Evolutionary conservation across 176 grass and related monocot species (phyloP).

Genomic region (Cymbopogon citratus): DNA sequence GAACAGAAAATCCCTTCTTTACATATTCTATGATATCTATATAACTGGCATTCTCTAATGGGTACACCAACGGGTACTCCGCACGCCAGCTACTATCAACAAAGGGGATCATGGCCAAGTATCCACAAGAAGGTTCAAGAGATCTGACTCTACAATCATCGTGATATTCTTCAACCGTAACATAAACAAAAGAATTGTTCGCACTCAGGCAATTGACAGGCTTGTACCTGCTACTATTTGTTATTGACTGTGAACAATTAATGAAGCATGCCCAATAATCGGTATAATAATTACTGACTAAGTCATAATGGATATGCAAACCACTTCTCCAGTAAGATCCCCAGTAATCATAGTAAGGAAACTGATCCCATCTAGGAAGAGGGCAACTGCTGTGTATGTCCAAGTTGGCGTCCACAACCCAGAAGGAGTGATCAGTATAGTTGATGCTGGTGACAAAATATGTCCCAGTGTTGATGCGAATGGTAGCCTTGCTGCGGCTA

Average conservation of each 20-base stretch:
- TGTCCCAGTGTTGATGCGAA: too few relatives aligned
- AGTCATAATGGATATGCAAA: background rate
- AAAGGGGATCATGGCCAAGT: background rate
- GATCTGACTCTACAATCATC: background rate
- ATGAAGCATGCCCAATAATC: conserved; percentile 1
- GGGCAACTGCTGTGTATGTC: too few relatives aligned
- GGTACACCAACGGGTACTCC: too few relatives aligned
- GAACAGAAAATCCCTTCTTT: background rate
- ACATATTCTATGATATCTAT: background rate
- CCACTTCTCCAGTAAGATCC: background rate
- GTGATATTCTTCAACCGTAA: too few relatives aligned
- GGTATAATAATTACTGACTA: fast-evolving
- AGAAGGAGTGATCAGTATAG: too few relatives aligned
- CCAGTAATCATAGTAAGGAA: too few relatives aligned
- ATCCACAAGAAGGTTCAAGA: background rate
- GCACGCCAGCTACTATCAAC: background rate
- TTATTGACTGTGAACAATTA: conserved; percentile 17
- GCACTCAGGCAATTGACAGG: background rate
- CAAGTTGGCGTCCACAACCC: too few relatives aligned
- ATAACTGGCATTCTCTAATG: background rate
- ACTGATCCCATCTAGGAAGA: too few relatives aligned
- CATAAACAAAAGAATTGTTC: background rate
- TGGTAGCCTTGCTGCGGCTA: too few relatives aligned
- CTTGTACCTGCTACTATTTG: background rate
- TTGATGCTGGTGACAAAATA: too few relatives aligned